Percentiles rank a stretch among this genome's conserved stretches.
phyloP scores from a whole-genome alignment of 129 eudicot genomes.

The Ambrosia trifida region DNA sequence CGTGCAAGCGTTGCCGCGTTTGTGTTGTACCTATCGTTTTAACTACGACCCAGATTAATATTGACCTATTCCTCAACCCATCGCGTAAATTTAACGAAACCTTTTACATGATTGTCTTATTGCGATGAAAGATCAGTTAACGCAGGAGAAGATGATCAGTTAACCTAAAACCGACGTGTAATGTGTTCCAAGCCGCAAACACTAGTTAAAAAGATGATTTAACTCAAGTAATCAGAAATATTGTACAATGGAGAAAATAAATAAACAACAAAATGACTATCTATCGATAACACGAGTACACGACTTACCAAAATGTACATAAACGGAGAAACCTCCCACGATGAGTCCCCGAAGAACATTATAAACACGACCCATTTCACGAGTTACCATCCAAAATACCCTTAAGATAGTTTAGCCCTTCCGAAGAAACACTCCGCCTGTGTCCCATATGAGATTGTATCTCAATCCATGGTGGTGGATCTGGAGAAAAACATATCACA shows the following conservation, averaged over 20 bases:
- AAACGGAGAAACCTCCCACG: slow-evolving; percentile 3
- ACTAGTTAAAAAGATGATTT: slow-evolving; percentile 7
- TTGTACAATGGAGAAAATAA: slow-evolving; percentile 34
- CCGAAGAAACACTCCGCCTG: slow-evolving; percentile 73
- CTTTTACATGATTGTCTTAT: no score
- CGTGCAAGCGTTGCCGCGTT: no score
- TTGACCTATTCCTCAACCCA: no score
- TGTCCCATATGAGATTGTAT: slow-evolving; percentile 42
- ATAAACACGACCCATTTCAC: slow-evolving; percentile 33
- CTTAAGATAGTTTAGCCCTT: slow-evolving; percentile 73
- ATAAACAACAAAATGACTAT: slow-evolving; percentile 27
- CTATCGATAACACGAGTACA: slow-evolving; percentile 32
- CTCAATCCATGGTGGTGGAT: slow-evolving; percentile 88
- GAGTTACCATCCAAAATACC: slow-evolving; percentile 54
- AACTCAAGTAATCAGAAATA: slow-evolving; percentile 16
- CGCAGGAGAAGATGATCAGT: no score
- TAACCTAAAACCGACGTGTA: no score
- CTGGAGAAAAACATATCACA: slow-evolving; percentile 70
- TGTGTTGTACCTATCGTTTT: no score
- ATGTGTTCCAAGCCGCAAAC: background rate
- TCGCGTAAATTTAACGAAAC: no score
- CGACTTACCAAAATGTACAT: slow-evolving; percentile 38
- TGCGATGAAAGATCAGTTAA: no score
- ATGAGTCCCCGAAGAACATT: slow-evolving; percentile 9
- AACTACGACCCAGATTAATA: no score